Conservation (phyloP, 345 rosid species). For the Capsella bursapastoris region DNA sequence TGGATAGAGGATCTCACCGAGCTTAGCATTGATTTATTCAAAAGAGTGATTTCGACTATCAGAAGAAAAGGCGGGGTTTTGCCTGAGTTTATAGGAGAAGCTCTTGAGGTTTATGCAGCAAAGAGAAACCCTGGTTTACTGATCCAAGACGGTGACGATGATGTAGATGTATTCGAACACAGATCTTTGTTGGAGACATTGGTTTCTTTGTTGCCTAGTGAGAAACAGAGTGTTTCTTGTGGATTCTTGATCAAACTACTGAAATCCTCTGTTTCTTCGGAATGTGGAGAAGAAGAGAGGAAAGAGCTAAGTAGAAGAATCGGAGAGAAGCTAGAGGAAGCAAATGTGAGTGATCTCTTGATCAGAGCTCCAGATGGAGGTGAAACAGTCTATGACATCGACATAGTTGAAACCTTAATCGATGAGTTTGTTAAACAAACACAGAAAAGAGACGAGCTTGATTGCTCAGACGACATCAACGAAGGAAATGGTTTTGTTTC, state of each 20-base stretch:
- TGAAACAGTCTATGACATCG: constrained; percentile 57
- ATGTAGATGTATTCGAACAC: constrained; percentile 43
- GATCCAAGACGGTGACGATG: constrained; percentile 44
- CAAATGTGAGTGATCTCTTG: constrained; percentile 58
- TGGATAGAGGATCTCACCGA: constrained; percentile 78
- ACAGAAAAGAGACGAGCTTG: constrained; percentile 39
- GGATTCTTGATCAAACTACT: constrained; percentile 65
- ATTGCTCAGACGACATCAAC: constrained; percentile 24
- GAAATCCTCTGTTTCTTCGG: constrained; percentile 53
- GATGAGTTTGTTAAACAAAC: constrained; percentile 51
- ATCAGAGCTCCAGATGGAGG: constrained; percentile 54
- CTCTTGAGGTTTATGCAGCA: constrained; percentile 58
- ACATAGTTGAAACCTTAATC: constrained; percentile 58
- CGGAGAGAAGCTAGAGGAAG: constrained; percentile 66
- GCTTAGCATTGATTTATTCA: constrained; percentile 63
- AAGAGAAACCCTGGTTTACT: constrained; percentile 58
- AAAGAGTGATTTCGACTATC: constrained; percentile 53
- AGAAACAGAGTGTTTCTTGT: constrained; percentile 59
- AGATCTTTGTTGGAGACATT: constrained; percentile 63
- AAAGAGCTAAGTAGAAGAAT: constrained; percentile 57
- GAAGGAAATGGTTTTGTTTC: constrained; percentile 44
- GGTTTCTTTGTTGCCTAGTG: constrained; percentile 56
- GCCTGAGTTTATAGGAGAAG: constrained; percentile 63
- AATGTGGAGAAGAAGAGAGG: constrained; percentile 56
- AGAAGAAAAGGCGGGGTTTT: constrained; percentile 53